Base-by-base conservation (phyloP, 305 asterid species). In the Solanum hybrid region DNA sequence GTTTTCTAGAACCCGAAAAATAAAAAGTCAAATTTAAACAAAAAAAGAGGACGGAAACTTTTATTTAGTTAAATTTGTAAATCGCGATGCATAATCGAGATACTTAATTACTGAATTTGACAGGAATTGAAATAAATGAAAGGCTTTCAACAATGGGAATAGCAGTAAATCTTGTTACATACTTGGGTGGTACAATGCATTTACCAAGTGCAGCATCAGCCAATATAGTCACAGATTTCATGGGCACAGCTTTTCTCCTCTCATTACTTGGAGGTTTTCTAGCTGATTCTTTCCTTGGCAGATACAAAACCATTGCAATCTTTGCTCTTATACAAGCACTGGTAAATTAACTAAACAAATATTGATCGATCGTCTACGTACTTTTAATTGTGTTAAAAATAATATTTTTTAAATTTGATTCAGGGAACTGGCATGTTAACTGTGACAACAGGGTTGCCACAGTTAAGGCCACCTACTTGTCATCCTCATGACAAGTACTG, bases 131-230 rank as follows among this genome's bases (percentile, higher is more conserved):
- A 91, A 89, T 94, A 26, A 88, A 89, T 87, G 96, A 94, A 92
- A 94, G 96, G 92, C 94, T 94, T 39, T 93, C 96, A 37, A 94
- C 96, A 12, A 90, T 94, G 92, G 96, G 94, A 79, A 94, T 94
- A 92, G 95, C 94, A 34, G 96, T 94, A 68, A 94, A 94, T 79
- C 94, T 93, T 17, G 95, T 94, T 7, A 93, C 96, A 7, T 94
- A 93, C 86, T 75, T 94, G 82, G 93, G 90, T 38, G 94, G 93
- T 51, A 92, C 93, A 36, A 94, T 94, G 96, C 96, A 94, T 90
- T 89, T 94, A 38, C 91, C 95, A 3, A 94, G 95, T 90, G 92
- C 96, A 11, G 73, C 91, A 85, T 92, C 96, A 88, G 96, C 96
- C 36, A 94, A 94, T 86, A 91, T 92, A 38, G 96, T 94, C 12